Evolutionary conservation across 2,329 filamentous ascomycete species (phyloP).

Genomic region (Fusarium sp.): DNA sequence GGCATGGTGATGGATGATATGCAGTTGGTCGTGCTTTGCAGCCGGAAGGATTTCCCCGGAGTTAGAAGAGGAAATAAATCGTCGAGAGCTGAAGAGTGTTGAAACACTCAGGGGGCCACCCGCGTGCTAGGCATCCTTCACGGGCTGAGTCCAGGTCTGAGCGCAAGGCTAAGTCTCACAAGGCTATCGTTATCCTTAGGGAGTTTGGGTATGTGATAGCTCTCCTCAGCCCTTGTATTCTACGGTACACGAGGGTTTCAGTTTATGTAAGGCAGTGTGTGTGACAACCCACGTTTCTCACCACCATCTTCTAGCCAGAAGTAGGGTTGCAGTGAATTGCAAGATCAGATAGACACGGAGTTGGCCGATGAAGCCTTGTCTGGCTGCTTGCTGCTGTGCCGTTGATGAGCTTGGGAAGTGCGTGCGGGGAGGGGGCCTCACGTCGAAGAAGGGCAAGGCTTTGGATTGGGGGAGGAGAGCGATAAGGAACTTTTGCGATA

Average conservation of each 20-base stretch:
- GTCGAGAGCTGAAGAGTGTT: constrained; percentile 26
- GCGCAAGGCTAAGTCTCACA: background rate
- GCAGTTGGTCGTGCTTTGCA: constrained; percentile 36
- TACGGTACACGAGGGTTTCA: constrained; percentile 12
- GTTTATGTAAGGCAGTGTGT: constrained; percentile 26
- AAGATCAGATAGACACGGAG: constrained; percentile 28
- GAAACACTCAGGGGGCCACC: constrained; percentile 5
- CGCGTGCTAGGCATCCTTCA: background rate
- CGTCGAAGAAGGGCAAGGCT: background rate
- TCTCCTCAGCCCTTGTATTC: background rate
- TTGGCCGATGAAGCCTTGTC: constrained; percentile 20
- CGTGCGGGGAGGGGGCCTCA: constrained; percentile 25
- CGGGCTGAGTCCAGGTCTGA: background rate
- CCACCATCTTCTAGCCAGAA: constrained; percentile 14
- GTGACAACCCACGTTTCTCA: constrained; percentile 22
- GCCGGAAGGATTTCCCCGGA: constrained; percentile 27
- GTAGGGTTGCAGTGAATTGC: constrained; percentile 17
- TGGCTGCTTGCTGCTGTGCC: constrained; percentile 20
- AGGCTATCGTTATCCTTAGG: background rate
- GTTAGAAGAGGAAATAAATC: constrained; percentile 22
- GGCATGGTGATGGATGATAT: constrained; percentile 13
- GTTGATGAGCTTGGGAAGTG: constrained; percentile 9
- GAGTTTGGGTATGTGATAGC: background rate
- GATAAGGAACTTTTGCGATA: constrained; percentile 29
- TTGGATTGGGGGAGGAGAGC: background rate